phyloP scores from a whole-genome alignment of 148 eudicot species.

The Nyssa sinensis region DNA sequence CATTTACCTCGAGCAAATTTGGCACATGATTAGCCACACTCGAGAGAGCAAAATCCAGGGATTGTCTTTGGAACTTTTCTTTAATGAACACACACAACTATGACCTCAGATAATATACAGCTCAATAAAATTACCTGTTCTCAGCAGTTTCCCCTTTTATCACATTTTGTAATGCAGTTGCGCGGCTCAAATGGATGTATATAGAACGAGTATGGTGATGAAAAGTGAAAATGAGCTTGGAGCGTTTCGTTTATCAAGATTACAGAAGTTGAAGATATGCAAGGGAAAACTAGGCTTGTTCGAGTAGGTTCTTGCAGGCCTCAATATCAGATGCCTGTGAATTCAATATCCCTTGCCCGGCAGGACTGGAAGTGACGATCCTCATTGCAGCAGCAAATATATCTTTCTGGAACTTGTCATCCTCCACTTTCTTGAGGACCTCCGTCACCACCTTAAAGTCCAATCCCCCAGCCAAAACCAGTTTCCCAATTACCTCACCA shows the following conservation, averaged over 20 bases:
- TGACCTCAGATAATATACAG: slow-evolving; percentile 44
- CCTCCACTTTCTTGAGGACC: slow-evolving; percentile 50
- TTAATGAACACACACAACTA: slow-evolving; percentile 22
- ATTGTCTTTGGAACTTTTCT: slow-evolving; percentile 17
- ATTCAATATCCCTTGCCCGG: slow-evolving; percentile 45
- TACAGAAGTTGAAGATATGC: background rate
- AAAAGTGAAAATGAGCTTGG: slow-evolving; percentile 10
- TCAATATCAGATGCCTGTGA: slow-evolving; percentile 53
- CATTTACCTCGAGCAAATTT: slow-evolving; percentile 15
- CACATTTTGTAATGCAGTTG: slow-evolving; percentile 25
- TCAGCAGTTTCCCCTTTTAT: slow-evolving; percentile 24
- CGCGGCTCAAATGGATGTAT: slow-evolving; percentile 24
- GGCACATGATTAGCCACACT: slow-evolving; percentile 28
- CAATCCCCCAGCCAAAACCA: slow-evolving; percentile 44
- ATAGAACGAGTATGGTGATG: slow-evolving; percentile 14
- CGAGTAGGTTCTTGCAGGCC: slow-evolving; percentile 56
- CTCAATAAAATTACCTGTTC: slow-evolving; percentile 24
- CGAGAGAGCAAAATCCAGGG: slow-evolving; percentile 40
- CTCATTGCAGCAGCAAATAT: slow-evolving; percentile 42
- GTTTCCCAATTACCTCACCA: slow-evolving; percentile 60
- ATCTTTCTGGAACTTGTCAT: slow-evolving; percentile 51
- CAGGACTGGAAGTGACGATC: slow-evolving; percentile 31
- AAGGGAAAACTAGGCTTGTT: slow-evolving; percentile 10
- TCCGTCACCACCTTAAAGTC: slow-evolving; percentile 51
- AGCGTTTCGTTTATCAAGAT: slow-evolving; percentile 12